Conservation (phyloP, 2,329 filamentous ascomycete genomes). For the Penicillium janthinellum region DNA sequence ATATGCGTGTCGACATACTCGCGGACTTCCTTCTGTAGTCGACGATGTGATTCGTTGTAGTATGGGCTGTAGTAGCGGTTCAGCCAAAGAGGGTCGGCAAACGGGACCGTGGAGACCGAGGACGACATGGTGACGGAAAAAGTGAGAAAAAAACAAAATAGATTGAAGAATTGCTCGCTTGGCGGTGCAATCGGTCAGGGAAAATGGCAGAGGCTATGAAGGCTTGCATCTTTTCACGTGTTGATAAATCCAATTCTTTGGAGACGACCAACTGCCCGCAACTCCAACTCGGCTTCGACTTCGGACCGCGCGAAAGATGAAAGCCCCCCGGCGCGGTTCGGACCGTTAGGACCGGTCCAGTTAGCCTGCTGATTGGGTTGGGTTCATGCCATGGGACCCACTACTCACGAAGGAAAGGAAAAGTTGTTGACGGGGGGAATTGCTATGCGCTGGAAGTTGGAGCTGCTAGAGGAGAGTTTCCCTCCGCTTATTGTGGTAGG, state of each 20-base stretch:
- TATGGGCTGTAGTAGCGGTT: constrained; percentile 25
- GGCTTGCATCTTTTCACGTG: not conserved
- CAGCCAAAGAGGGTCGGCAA: constrained; percentile 31
- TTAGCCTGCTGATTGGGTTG: not conserved
- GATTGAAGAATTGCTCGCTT: too few relatives aligned
- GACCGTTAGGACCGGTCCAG: not conserved
- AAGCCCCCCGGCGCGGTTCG: not conserved
- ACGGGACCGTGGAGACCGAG: constrained; percentile 18
- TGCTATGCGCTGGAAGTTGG: too few relatives aligned
- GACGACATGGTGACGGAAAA: constrained; percentile 4
- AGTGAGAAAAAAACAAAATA: not conserved
- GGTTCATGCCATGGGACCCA: not conserved
- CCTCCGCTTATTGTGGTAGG: too few relatives aligned
- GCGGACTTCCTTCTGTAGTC: constrained; percentile 26
- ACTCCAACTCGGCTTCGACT: too few relatives aligned
- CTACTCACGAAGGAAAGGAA: not conserved
- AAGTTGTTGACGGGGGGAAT: too few relatives aligned
- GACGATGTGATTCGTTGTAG: constrained; percentile 27
- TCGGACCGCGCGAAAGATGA: not conserved
- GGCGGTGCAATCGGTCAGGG: not conserved
- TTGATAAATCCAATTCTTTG: not conserved
- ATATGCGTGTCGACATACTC: constrained; percentile 31
- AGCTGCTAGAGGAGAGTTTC: too few relatives aligned
- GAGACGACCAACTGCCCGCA: too few relatives aligned
- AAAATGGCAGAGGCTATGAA: not conserved